Conservation (phyloP, 805 yeast species). For the Candida suzukii region DNA sequence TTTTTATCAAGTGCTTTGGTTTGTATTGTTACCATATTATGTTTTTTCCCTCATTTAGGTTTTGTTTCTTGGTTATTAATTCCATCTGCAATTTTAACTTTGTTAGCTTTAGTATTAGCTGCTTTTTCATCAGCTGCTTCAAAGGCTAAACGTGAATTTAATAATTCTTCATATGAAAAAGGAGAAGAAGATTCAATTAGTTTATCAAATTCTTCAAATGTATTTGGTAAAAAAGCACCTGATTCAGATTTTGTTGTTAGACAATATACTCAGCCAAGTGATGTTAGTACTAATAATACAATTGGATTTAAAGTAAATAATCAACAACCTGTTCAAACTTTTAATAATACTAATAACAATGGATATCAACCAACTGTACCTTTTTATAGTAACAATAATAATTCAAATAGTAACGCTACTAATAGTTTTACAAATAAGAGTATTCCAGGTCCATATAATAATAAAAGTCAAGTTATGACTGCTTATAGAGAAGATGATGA, state of each 20-base stretch:
- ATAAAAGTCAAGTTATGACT: not conserved
- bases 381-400: too few species aligned
- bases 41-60: slow-evolving; percentile 55
- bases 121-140: slow-evolving; percentile 26
- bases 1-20: slow-evolving; percentile 48
- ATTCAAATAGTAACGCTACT: not conserved
- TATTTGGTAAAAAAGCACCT: not conserved
- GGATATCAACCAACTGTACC: too few species aligned
- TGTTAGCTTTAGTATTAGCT: slow-evolving; percentile 44
- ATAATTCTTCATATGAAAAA: not conserved
- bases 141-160: not conserved
- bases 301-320: not conserved
- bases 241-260: not conserved
- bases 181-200: not conserved
- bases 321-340: not conserved
- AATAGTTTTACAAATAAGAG: not conserved
- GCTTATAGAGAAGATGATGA: too few species aligned
- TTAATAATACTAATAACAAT: too few species aligned
- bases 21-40: slow-evolving; percentile 47
- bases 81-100: slow-evolving; percentile 54
- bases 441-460: not conserved
- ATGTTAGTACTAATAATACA: not conserved
- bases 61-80: slow-evolving; percentile 74
- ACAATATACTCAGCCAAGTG: not conserved
- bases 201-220: not conserved